A percentile compares a stretch with the other conserved stretches of the same genome.
These are phyloP conservation scores for Cercospora sp. DNA, from an alignment of 2,329 filamentous ascomycete species.

Conservation along the genomic window DNA sequence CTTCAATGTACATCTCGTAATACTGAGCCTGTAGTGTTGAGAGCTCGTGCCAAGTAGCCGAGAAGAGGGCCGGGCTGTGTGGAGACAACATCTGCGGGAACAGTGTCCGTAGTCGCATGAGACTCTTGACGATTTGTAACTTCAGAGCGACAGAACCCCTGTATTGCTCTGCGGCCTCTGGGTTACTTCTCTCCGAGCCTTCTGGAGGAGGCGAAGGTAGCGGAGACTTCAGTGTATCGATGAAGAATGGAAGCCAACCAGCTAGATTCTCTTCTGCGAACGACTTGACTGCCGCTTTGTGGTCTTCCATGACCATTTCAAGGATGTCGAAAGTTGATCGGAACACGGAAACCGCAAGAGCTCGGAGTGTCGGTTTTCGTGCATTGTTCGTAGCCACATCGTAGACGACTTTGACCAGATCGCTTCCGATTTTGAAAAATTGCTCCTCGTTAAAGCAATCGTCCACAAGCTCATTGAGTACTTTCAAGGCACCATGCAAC, in stretches of 20 bases:
- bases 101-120: constrained; percentile 82
- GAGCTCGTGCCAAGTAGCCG: constrained; percentile 85
- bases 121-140: constrained; percentile 83
- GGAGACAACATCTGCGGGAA: constrained; percentile 80
- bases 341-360: constrained; percentile 87
- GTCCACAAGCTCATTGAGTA: constrained; percentile 86
- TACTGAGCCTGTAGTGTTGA: constrained; percentile 70
- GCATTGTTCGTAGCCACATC: constrained; percentile 74
- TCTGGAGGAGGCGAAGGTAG: constrained; percentile 63
- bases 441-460: constrained; percentile 92
- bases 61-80: constrained; percentile 80
- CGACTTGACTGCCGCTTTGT: constrained; percentile 78
- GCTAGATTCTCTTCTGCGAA: constrained; percentile 83
- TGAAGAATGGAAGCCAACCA: constrained; percentile 88
- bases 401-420: constrained; percentile 81
- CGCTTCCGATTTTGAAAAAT: constrained; percentile 85
- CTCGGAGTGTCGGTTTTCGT: constrained; percentile 70
- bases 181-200: constrained; percentile 62
- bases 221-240: constrained; percentile 70
- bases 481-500: constrained; percentile 83
- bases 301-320: constrained; percentile 94
- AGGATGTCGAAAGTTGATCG: constrained; percentile 89
- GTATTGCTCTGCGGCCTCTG: constrained; percentile 64
- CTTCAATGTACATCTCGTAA: constrained; percentile 79
- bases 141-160: constrained; percentile 84